These are phyloP conservation scores for Scheffersomyces coipomensis DNA, from an alignment of 805 yeast genomes.

Conservation along the genomic window DNA sequence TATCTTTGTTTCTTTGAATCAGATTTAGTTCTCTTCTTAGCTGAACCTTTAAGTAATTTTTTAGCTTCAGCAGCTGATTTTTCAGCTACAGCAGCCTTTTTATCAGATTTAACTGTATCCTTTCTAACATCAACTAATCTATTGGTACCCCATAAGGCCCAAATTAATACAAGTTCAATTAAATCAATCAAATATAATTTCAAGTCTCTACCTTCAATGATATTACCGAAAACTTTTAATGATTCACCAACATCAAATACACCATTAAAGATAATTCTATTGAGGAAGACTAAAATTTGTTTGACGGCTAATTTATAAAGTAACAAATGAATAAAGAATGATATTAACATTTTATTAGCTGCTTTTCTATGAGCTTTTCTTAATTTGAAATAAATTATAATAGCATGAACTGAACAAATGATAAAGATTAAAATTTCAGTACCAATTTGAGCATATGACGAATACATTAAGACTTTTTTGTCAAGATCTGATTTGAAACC, in stretches of 20 bases:
- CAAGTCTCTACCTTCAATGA: constrained; percentile 2
- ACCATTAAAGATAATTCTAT: constrained; percentile 1
- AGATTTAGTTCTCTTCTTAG: background rate
- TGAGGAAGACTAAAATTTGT: background rate
- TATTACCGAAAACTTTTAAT: constrained; percentile 1
- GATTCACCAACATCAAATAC: constrained; percentile 5
- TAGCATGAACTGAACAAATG: background rate
- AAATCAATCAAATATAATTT: background rate
- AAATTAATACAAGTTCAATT: constrained; percentile 2
- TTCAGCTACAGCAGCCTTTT: background rate
- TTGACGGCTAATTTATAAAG: constrained; percentile 2
- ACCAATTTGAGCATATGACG: constrained; percentile 1
- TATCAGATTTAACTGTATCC: constrained; percentile 31
- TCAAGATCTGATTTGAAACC: background rate
- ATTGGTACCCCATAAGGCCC: constrained; percentile 2
- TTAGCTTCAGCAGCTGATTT: background rate
- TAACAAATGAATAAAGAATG: constrained; percentile 2
- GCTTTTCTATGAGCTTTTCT: background rate
- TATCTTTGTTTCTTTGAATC: too few species aligned
- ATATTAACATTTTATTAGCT: background rate
- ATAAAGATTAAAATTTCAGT: constrained; percentile 3
- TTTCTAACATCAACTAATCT: constrained; percentile 12
- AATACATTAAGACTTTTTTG: background rate
- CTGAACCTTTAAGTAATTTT: background rate
- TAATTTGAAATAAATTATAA: background rate